Evolutionary conservation across 805 yeast genomes (phyloP).

Genomic region (Cyberlindnera samutprakarnensis): DNA sequence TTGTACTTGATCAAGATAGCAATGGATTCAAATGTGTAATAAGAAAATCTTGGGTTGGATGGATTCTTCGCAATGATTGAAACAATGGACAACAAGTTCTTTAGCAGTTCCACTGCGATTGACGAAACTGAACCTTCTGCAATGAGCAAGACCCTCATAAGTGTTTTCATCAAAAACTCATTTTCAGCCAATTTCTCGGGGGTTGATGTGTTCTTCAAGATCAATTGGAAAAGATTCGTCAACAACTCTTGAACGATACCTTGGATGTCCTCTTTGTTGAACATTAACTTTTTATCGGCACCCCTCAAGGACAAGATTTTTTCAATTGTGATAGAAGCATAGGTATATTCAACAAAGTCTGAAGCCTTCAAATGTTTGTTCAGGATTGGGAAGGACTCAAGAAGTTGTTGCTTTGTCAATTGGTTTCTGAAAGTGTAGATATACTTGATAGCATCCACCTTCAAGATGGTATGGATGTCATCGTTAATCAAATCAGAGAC

Average conservation of each 20-base stretch:
- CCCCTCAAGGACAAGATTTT: conserved; percentile 74
- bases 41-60: conserved; percentile 89
- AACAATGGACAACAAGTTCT: conserved; percentile 64
- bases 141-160: conserved; percentile 74
- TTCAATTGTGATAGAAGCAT: conserved; percentile 89
- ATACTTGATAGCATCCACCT: conserved; percentile 89
- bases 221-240: conserved; percentile 56
- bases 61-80: conserved; percentile 78
- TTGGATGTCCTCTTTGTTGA: conserved; percentile 65
- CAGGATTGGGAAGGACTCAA: conserved; percentile 72
- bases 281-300: conserved; percentile 46
- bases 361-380: conserved; percentile 58
- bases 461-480: conserved; percentile 65
- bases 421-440: conserved; percentile 89
- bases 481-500: conserved; percentile 69
- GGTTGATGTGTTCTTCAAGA: conserved; percentile 47
- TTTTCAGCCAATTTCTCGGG: conserved; percentile 95
- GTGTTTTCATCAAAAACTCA: conserved; percentile 84
- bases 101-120: conserved; percentile 39
- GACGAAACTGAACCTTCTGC: conserved; percentile 56
- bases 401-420: conserved; percentile 75
- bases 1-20: conserved; percentile 62
- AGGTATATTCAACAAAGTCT: conserved; percentile 82
- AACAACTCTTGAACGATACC: conserved; percentile 56
- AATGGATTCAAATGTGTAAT: conserved; percentile 82